Base-by-base conservation (phyloP, 257 asterid genomes). In the Solanum pinnatisectum region DNA sequence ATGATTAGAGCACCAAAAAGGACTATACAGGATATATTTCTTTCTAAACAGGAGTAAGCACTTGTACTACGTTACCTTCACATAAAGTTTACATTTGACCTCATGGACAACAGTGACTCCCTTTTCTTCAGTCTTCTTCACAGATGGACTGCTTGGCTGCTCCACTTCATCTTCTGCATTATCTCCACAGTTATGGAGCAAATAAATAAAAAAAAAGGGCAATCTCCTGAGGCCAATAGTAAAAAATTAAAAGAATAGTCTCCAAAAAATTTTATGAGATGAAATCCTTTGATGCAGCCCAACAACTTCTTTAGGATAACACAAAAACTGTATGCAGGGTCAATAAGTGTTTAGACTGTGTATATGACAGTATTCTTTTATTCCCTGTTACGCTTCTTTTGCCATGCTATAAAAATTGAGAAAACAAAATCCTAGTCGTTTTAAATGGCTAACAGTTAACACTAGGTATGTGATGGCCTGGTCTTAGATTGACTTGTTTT, bases 131-230 rank as follows among this genome's bases (percentile, higher is more conserved):
- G 91, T 90, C 90, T 92, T 97, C 91, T 94, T 94, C 90, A 97
- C 94, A 59, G 99, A 96, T 82, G 99, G 99, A 87, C 99, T 97
- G 93, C 98, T 87, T 30, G 99, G 98, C 93, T 93, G 96, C 94
- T 96, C 98, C 13, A 88, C 91, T 30, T 92, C 98, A 56, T 93
- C 99, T 90, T 96, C 98, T 96, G 93, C 87, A 84, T 87, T 79
- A 90, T 11, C 82, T 70, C 72, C 73, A 52, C 18, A 15, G 56
- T 71, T 33, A 35, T 15, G 49, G 73, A 86, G 56, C 67, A 33
- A 71, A 52, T 39, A 36, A 22, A 49, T 39, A 36, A 22, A 49
- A n/a, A 65, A 49, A 82, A 82, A 1, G 2, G 18, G 33, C 70
- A 27, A 46, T 10, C 30, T 82, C 39, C 20, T 30, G 42, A 16